These are phyloP conservation scores for Polyrhizophydium stewartii DNA, from an alignment of 371 early-diverging fungal genomes.

Conservation along the genomic window DNA sequence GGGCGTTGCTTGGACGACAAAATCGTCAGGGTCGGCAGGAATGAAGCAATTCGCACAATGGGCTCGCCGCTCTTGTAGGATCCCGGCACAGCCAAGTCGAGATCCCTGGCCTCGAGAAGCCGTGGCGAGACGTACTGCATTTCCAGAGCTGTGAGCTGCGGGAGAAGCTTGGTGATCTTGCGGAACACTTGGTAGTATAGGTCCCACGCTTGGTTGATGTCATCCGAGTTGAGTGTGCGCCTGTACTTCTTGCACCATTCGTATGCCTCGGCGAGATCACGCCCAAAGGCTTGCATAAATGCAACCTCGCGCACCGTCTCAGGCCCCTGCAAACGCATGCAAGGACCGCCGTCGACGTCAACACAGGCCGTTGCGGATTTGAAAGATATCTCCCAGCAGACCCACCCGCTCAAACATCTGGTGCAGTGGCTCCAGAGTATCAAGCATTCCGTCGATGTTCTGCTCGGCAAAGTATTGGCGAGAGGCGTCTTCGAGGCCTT, in stretches of 20 bases:
- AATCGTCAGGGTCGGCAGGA: conserved; percentile 77
- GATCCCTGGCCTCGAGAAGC: conserved; percentile 75
- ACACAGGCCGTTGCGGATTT: background rate
- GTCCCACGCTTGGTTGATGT: conserved; percentile 94
- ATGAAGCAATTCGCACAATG: conserved; percentile 81
- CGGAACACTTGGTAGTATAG: conserved; percentile 90
- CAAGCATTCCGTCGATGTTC: conserved; percentile 90
- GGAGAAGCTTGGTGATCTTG: conserved; percentile 76
- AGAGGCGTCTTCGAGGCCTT: conserved; percentile 91
- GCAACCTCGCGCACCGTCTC: conserved; percentile 92
- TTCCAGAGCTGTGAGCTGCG: conserved; percentile 79
- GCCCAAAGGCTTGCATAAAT: conserved; percentile 91
- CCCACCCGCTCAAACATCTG: conserved; percentile 66
- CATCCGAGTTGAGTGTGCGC: conserved; percentile 71
- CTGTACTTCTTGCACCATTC: conserved; percentile 85
- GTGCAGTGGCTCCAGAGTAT: conserved; percentile 83
- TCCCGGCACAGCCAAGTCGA: conserved; percentile 90
- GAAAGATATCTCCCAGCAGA: background rate
- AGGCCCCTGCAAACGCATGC: conserved; percentile 55
- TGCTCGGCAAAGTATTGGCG: conserved; percentile 81
- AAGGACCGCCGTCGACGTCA: background rate
- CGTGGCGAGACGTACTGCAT: conserved; percentile 91
- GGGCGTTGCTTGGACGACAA: conserved; percentile 95
- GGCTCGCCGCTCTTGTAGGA: conserved; percentile 86
- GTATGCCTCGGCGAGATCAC: conserved; percentile 88